These are phyloP conservation scores for Thinopyrum elongatum DNA, from an alignment of 176 grass and related monocot species.

Conservation along the genomic window DNA sequence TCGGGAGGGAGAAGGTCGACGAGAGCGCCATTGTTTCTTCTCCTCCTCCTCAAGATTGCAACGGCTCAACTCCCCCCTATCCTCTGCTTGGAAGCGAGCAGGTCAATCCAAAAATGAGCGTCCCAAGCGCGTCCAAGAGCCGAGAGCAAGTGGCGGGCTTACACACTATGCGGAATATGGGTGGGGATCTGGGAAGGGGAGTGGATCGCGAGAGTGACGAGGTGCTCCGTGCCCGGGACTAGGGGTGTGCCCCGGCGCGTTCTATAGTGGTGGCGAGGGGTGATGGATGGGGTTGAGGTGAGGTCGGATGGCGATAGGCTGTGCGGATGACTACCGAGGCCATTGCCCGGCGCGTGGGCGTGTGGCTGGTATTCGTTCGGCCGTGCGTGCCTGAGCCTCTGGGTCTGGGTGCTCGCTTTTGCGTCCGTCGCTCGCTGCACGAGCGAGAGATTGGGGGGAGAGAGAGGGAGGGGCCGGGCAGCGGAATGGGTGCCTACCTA, in stretches of 20 bases:
- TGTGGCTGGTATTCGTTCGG: conserved; percentile 55
- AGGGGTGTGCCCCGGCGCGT: background rate
- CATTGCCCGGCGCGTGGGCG: background rate
- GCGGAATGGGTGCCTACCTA: conserved; percentile 32
- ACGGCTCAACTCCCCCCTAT: conserved; percentile 1
- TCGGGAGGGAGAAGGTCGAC: conserved; percentile 45
- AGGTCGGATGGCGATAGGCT: conserved; percentile 25
- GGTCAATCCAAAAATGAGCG: background rate
- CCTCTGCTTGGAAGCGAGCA: background rate
- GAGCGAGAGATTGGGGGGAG: background rate
- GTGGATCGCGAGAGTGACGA: background rate
- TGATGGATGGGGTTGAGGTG: conserved; percentile 15
- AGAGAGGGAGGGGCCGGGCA: background rate
- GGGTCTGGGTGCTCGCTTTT: conserved; percentile 14
- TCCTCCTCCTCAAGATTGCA: background rate
- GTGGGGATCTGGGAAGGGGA: background rate
- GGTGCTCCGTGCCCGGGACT: background rate
- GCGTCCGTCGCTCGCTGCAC: background rate
- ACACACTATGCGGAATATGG: background rate
- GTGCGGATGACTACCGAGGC: conserved; percentile 6
- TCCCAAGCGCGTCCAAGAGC: background rate
- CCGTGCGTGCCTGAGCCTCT: background rate
- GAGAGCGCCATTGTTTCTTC: conserved; percentile 70
- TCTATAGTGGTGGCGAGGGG: conserved; percentile 5
- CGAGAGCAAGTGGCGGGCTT: background rate